phyloP scores from a whole-genome alignment of 495 filamentous ascomycete genomes.

The Penicillium tannophilum region DNA sequence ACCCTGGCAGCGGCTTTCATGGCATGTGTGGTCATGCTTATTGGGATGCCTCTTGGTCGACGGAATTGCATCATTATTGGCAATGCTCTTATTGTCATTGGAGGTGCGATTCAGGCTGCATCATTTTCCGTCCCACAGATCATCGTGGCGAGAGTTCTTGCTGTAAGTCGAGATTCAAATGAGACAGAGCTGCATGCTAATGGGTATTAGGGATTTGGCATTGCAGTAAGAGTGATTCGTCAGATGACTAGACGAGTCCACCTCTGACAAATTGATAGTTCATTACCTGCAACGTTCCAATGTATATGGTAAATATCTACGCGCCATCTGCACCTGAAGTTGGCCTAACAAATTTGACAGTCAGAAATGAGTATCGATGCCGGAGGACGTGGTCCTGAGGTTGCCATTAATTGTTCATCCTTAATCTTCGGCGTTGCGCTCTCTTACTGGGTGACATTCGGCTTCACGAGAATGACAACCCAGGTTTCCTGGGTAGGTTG shows the following conservation, averaged over 20 bases:
- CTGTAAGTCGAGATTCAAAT: conserved; percentile 9
- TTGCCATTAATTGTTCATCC: conserved; percentile 13
- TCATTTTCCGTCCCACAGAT: conserved; percentile 26
- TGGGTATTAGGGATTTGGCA: background rate
- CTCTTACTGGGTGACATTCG: conserved; percentile 16
- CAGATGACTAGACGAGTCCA: background rate
- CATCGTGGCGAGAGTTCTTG: conserved; percentile 21
- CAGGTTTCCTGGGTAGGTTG: conserved; percentile 27
- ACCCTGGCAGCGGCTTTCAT: conserved; percentile 37
- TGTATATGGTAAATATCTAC: background rate
- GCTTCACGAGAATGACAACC: conserved; percentile 25
- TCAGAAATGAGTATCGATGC: conserved; percentile 4
- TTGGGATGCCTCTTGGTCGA: conserved; percentile 26
- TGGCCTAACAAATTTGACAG: background rate
- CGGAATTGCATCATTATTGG: conserved; percentile 33
- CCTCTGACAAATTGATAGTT: background rate
- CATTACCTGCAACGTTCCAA: background rate
- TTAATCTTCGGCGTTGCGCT: conserved; percentile 22
- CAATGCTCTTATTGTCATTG: conserved; percentile 24
- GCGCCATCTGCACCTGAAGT: background rate
- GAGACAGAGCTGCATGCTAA: background rate
- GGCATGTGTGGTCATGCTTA: conserved; percentile 19
- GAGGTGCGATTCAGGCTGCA: conserved; percentile 20
- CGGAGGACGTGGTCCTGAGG: conserved; percentile 20
- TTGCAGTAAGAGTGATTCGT: background rate